These are phyloP conservation scores for Sugiyamaella xylanicola DNA, from an alignment of 1,139 yeast species.

Conservation along the genomic window DNA sequence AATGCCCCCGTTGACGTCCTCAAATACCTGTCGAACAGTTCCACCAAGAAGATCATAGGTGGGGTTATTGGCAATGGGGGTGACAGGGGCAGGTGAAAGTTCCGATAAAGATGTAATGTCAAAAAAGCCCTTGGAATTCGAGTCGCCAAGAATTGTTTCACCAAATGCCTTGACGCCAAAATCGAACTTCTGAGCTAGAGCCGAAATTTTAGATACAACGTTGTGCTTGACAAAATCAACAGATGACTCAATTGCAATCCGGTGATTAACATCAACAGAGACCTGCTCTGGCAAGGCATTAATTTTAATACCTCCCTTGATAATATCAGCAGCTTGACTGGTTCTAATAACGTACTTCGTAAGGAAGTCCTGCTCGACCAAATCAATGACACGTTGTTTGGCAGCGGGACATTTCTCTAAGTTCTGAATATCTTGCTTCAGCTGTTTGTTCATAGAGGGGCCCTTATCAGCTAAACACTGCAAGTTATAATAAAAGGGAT, in stretches of 20 bases:
- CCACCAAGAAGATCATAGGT: constrained; percentile 62
- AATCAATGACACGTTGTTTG: constrained; percentile 28
- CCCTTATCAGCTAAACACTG: constrained; percentile 42
- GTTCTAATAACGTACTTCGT: constrained; percentile 53
- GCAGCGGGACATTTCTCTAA: constrained; percentile 29
- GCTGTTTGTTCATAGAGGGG: constrained; percentile 24
- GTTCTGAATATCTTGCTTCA: constrained; percentile 28
- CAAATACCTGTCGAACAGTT: constrained; percentile 58
- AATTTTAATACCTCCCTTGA: constrained; percentile 68
- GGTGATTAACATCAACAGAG: constrained; percentile 56
- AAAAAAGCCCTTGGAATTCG: constrained; percentile 22
- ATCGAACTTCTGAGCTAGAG: constrained; percentile 46
- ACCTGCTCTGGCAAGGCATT: constrained; percentile 77
- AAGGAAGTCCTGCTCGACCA: constrained; percentile 21
- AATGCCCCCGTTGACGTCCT: constrained; percentile 45
- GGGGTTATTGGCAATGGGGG: constrained; percentile 49
- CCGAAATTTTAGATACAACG: constrained; percentile 44
- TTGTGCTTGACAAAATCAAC: constrained; percentile 48
- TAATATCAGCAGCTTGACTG: constrained; percentile 68
- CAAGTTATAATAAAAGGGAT: constrained; percentile 53
- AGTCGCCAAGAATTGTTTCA: constrained; percentile 20
- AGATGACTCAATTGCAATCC: constrained; percentile 57
- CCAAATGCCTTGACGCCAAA: constrained; percentile 41
- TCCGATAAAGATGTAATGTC: constrained; percentile 21
- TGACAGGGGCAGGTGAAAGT: constrained; percentile 62